phyloP scores from a whole-genome alignment of 352 stramenopile genomes.

The Thraustochytrium sp. region DNA sequence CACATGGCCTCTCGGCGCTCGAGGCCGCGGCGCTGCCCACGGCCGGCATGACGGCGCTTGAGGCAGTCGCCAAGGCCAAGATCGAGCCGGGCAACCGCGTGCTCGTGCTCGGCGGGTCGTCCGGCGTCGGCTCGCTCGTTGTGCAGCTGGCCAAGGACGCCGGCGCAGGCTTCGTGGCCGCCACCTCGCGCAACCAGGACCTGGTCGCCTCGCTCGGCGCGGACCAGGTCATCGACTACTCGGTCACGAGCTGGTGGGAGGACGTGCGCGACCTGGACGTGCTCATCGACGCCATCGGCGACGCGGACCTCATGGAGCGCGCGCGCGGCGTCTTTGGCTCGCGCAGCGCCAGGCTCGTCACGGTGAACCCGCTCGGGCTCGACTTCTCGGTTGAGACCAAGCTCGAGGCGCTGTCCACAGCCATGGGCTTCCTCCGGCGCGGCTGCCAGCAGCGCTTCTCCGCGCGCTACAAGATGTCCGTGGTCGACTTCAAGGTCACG shows the following conservation, averaged over 20 bases:
- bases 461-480: constrained; percentile 47
- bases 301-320: constrained; percentile 48
- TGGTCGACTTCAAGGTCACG: neutral
- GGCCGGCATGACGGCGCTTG: neutral
- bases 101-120: constrained; percentile 67
- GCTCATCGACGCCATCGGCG: constrained; percentile 51
- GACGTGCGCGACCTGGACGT: constrained; percentile 50
- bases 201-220: constrained; percentile 56
- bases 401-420: constrained; percentile 44
- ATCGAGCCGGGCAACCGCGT: constrained; percentile 57
- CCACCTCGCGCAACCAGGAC: constrained; percentile 57
- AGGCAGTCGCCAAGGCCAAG: constrained; percentile 29
- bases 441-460: constrained; percentile 54
- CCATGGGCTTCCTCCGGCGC: constrained; percentile 45
- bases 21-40: constrained; percentile 4
- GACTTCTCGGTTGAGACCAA: constrained; percentile 48
- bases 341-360: constrained; percentile 50
- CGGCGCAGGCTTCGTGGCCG: constrained; percentile 61
- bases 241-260: constrained; percentile 56
- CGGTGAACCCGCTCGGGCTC: constrained; percentile 46
- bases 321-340: constrained; percentile 48
- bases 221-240: constrained; percentile 60
- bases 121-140: constrained; percentile 64
- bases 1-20: constrained; percentile 41
- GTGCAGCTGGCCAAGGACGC: constrained; percentile 60